These are phyloP conservation scores for Phytophthora colocasiae DNA, from an alignment of 352 stramenopile species.

Conservation along the genomic window DNA sequence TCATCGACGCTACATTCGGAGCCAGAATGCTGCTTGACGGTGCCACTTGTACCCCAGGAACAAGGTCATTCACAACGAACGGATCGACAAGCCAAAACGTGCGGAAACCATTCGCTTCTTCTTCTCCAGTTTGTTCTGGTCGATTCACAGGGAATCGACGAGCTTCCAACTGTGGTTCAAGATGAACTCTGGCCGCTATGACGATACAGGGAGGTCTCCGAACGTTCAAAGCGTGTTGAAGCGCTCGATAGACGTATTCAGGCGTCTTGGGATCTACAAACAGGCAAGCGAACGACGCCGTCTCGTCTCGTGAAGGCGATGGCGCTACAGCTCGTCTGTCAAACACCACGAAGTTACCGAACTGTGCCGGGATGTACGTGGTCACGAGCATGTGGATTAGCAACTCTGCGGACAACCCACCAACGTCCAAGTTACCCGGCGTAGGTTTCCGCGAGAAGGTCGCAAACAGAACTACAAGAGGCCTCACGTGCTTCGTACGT, in stretches of 20 bases:
- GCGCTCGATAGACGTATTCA: conserved; percentile 68
- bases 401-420: conserved; percentile 84
- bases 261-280: conserved; percentile 49
- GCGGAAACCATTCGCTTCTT: conserved; percentile 87
- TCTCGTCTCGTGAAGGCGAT: conserved; percentile 50
- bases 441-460: conserved; percentile 89
- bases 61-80: conserved; percentile 58
- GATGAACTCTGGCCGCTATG: conserved; percentile 47
- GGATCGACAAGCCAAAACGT: conserved; percentile 83
- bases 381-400: conserved; percentile 93
- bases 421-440: conserved; percentile 82
- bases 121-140: conserved; percentile 93
- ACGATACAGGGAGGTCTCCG: conserved; percentile 87
- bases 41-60: conserved; percentile 68
- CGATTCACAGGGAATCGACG: conserved; percentile 78
- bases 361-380: conserved; percentile 93
- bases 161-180: conserved; percentile 20
- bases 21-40: conserved; percentile 79
- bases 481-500: conserved; percentile 82
- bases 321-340: conserved; percentile 74
- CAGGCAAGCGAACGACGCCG: conserved; percentile 55
- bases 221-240: conserved; percentile 92
- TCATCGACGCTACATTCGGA: conserved; percentile 68
- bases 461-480: conserved; percentile 90
- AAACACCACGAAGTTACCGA: conserved; percentile 92